Base-by-base conservation (phyloP, 805 yeast species). In the Brettanomyces nanus region DNA sequence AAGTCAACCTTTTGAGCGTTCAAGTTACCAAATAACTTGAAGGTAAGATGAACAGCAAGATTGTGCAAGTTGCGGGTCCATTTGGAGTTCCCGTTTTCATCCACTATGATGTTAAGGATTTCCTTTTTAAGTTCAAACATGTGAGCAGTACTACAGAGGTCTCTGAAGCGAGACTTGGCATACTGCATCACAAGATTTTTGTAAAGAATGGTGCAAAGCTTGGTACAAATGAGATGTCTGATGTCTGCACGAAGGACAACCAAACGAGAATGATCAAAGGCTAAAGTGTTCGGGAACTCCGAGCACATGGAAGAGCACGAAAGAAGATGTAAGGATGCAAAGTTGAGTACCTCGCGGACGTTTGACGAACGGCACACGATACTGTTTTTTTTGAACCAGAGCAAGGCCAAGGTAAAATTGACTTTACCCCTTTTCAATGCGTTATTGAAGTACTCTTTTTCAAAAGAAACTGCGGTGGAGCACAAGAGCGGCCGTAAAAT, bases 401-500 rank as follows among this genome's bases (percentile, higher is more conserved):
- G 68, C 51, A 77, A 64, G 4, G 84, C 75, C 49, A 75, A 75
- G 15, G 65, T 54, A 33, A 83, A 65, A 46, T 77, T 75, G 34
- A 80, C 65, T 53, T 79, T 82, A 43, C 76, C 68, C 42, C 73
- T 77, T 39, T 48, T 52, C 18, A 72, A 62, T 43, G 75, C 63
- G 44, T 68, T 74, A 38, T 63, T 64, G 55, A 81, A 85, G 61
- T 86, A 86, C 56, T 85, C 95, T 50, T 78, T 78, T 62, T 89
- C 97, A 52, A 89, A 85, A 42, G 83, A 89, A 10, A 83, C 81
- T 2, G 95, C 92, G 26, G 92, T 84, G 50, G 85, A 87, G 41
- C 86, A 75, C 34, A 90, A 66, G 2, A 82, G 80, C 2, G 95
- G 95, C 51, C 96, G 71, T 38, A 87, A 65, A 17, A 85, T 76